Base-by-base conservation (phyloP, 1,284 basidiomycete species). In the Puccinia sorghi region DNA sequence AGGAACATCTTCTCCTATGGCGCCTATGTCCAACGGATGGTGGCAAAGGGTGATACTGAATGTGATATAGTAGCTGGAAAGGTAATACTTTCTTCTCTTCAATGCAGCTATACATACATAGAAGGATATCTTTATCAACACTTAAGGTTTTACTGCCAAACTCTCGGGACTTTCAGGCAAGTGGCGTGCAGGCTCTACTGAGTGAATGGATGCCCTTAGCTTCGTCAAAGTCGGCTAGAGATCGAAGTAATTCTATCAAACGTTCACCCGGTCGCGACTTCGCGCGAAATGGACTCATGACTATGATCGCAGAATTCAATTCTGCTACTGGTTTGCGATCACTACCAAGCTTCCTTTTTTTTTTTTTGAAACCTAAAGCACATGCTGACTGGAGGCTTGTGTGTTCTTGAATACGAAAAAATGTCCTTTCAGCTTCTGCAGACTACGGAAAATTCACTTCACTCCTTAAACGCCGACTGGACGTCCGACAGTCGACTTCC, bases 191-290 rank as follows among this genome's bases (percentile, higher is more conserved):
- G n/a, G 59, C 50, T 37, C 39, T 79, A 27, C 39, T 79, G 32
- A 64, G 39, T 57, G 77, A 79, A 67, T 79, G 77, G 77, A 79
- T 79, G 77, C 77, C 77, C 15, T 41, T 79, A 22, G 77, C 70
- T 12, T 72, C 70, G 6, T 64, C 77, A 20, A 72, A 54, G 48
- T 22, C 59, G 8, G 63, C 50, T 25, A 46, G 76, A 59, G 66
- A 69, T 20, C 57, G 76, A 52, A 50, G 37, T n/a, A 41, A 27
- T 43, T 61, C 67, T 41, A 59, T 79, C 46, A 79, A 70, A 59
- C 76, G 76, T 12, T 79, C 76, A 25, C 77, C 70, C 48, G 70
- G 70, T 27, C 69, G 70, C 56, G 77, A 79, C 71, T 63, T 50
- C 27, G 52, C 70, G 46, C 77, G 77, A 46, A 79, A 79, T 72